Percentiles rank a stretch among this genome's conserved stretches.
These are phyloP conservation scores for Aspergillus sp. DNA, from an alignment of 2,329 filamentous ascomycete genomes.

Conservation along the genomic window DNA sequence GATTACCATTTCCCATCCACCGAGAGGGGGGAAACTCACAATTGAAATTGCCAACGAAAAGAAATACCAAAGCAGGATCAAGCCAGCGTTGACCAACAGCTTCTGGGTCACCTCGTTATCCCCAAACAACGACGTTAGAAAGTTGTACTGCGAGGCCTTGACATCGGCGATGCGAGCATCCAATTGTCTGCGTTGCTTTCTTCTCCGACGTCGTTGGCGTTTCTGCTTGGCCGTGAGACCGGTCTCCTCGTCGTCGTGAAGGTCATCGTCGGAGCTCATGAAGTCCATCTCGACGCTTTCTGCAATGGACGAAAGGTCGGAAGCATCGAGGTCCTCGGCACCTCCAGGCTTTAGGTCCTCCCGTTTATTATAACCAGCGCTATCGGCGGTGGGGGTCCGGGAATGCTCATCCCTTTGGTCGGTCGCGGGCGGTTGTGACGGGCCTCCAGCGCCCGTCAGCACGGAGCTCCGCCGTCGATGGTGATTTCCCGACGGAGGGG, in stretches of 20 bases:
- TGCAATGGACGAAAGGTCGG: constrained; percentile 43
- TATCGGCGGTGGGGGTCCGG: constrained; percentile 24
- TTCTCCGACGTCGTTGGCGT: constrained; percentile 63
- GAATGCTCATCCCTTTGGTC: constrained; percentile 37
- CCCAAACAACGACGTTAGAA: constrained; percentile 61
- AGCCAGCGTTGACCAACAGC: constrained; percentile 69
- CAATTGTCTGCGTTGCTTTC: constrained; percentile 65
- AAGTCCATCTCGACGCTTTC: constrained; percentile 56
- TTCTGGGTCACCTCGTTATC: constrained; percentile 70
- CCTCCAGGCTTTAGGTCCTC: constrained; percentile 37
- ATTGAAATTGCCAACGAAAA: constrained; percentile 93
- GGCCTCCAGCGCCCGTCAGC: constrained; percentile 49
- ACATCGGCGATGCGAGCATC: constrained; percentile 67
- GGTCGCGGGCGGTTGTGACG: constrained; percentile 38
- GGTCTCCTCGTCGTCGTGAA: constrained; percentile 85
- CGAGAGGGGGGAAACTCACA: constrained; percentile 52
- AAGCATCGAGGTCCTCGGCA: constrained; percentile 37
- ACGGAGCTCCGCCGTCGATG: constrained; percentile 42
- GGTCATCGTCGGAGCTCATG: constrained; percentile 67
- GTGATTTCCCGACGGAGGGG: constrained; percentile 33
- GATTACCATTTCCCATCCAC: background rate
- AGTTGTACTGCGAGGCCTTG: constrained; percentile 65
- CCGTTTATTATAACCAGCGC: constrained; percentile 26
- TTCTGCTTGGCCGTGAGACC: constrained; percentile 75
- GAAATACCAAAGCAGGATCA: constrained; percentile 85